Base-by-base conservation (phyloP, 1,139 yeast species). In the Kodamaea sp. region DNA sequence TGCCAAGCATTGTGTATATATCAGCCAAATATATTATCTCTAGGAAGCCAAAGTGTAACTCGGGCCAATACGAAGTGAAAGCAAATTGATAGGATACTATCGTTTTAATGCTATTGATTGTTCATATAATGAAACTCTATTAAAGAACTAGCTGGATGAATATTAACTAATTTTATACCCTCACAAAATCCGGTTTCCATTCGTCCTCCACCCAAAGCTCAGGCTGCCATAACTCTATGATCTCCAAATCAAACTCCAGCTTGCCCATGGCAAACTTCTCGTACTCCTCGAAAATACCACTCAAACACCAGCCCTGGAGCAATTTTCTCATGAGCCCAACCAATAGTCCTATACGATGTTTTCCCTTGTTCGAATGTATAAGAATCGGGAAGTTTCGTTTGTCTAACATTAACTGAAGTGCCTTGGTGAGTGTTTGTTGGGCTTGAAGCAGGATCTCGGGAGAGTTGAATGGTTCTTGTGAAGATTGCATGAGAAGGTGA, bases 231-330 rank as follows among this genome's bases (percentile, higher is more conserved):
- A 69, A 44, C 51, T 63, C 69, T 31, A 69, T 70, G 38, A 73
- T 73, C 57, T 88, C 96, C 53, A 90, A 72, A 61, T 90, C 97
- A 37, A 83, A 84, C 49, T 88, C 97, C 11, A 92, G 90, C 61
- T 90, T 92, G 3, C 96, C 97, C 52, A 87, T 82, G 4, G 97
- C 95, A 61, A 88, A 92, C 57, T 86, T 80, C 42, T 85, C 89
- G 59, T 92, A 92, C 56, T 92, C 98, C 55, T 89, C 96, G 58
- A 88, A 92, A 4, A 88, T 84, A 1, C 96, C 95, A 34, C 96
- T 83, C 51, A 87, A 70, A 41, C 94, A 80, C 98, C 98, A 90
- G 2, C 95, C 95, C 58, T 89, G 96, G 26, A 89, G 66, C 39
- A 84, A 58, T 53, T 86, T 87, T 32, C 98, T 66, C 76, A 90